Evolutionary conservation across 768 basidiomycete genomes (phyloP).

Genomic region (Piloderma croceum): DNA sequence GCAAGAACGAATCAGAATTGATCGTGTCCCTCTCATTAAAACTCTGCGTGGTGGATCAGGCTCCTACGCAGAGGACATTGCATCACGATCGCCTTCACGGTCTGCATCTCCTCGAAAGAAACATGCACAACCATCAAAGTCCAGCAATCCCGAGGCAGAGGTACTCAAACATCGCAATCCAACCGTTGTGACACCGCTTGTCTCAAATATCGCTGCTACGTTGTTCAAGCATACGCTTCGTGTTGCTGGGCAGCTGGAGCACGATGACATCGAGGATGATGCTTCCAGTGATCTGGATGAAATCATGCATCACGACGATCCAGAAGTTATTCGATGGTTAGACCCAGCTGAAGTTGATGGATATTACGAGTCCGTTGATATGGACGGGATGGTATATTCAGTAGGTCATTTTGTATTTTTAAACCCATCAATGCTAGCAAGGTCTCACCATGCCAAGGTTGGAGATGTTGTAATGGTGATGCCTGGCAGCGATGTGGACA

Average conservation of each 20-base stretch:
- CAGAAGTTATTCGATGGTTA: slow-evolving; percentile 31
- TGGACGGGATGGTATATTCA: slow-evolving; percentile 55
- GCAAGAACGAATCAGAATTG: slow-evolving; percentile 24
- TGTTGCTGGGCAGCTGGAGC: slow-evolving; percentile 26
- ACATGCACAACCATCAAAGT: slow-evolving; percentile 1
- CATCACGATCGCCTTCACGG: slow-evolving; percentile 13
- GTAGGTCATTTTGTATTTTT: slow-evolving; percentile 30
- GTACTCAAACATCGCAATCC: slow-evolving; percentile 33
- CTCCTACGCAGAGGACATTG: slow-evolving; percentile 1
- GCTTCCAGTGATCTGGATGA: slow-evolving; percentile 7
- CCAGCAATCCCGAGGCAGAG: slow-evolving; percentile 19
- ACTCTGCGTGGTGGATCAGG: neutral
- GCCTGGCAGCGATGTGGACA: slow-evolving; percentile 47
- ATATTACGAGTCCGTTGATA: slow-evolving; percentile 40
- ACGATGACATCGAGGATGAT: slow-evolving; percentile 24
- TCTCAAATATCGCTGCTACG: slow-evolving; percentile 40
- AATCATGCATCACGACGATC: slow-evolving; percentile 19
- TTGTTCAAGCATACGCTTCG: slow-evolving; percentile 44
- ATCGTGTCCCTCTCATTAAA: slow-evolving; percentile 37
- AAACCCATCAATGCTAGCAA: neutral
- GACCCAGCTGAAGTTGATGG: slow-evolving; percentile 17
- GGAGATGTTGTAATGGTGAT: slow-evolving; percentile 63
- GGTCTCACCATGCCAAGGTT: slow-evolving; percentile 32
- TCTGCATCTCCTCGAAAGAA: neutral
- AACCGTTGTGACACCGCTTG: slow-evolving; percentile 41